phyloP scores from a whole-genome alignment of 129 eudicot species.

The Scalesia atractyloides region DNA sequence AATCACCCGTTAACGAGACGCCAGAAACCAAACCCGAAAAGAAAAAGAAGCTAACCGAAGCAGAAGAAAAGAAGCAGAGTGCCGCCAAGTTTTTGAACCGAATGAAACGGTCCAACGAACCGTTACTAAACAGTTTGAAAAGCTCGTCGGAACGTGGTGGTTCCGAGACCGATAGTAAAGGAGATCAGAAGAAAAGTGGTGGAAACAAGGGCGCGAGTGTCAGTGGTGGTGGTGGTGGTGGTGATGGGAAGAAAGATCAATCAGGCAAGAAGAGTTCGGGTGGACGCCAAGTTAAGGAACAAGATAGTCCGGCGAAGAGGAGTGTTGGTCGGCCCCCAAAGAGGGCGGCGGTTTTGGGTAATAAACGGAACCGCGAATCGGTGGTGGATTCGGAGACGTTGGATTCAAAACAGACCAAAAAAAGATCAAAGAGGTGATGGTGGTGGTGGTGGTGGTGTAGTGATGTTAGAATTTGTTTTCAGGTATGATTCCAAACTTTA shows the following conservation, averaged over 20 bases:
- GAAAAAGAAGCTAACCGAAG: conserved; percentile 42
- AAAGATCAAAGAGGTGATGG: conserved; percentile 57
- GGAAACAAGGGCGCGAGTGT: conserved; percentile 35
- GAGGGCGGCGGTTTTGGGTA: conserved; percentile 47
- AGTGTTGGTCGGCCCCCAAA: conserved; percentile 68
- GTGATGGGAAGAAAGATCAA: conserved; percentile 49
- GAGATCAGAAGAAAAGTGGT: conserved; percentile 41
- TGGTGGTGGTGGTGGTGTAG: not conserved
- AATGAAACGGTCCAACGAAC: conserved; percentile 49
- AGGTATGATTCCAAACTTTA: conserved; percentile 30
- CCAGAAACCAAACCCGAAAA: conserved; percentile 39
- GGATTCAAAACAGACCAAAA: conserved; percentile 56
- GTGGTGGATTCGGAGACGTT: conserved; percentile 42
- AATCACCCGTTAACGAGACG: conserved; percentile 31
- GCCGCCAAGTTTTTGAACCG: conserved; percentile 57
- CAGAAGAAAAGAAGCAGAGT: conserved; percentile 55
- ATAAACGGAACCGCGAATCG: conserved; percentile 51
- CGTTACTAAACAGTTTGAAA: conserved; percentile 39
- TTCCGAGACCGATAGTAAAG: conserved; percentile 32
- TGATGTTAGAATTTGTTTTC: conserved; percentile 32
- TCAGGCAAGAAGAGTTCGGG: conserved; percentile 26
- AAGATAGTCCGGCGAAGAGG: conserved; percentile 54
- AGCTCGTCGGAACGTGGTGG: conserved; percentile 36
- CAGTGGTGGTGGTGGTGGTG: conserved; percentile 2
- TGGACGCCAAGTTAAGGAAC: conserved; percentile 45